Conservation (phyloP, 768 basidiomycete genomes). For the Lactarius hengduanensis region DNA sequence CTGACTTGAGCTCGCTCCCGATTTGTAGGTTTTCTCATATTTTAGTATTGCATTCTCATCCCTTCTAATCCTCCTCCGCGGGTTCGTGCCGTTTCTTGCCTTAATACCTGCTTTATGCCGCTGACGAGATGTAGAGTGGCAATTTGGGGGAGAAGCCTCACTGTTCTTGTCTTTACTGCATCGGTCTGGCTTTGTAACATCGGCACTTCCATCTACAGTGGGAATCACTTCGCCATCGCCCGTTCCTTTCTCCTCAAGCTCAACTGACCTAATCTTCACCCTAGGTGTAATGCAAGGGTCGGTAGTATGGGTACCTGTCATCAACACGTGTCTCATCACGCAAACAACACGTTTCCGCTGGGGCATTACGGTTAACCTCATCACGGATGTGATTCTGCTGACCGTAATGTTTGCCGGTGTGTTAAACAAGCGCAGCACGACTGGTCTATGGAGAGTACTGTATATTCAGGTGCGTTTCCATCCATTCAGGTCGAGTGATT, state of each 20-base stretch:
- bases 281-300: not conserved
- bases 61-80: slow-evolving; percentile 13
- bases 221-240: not conserved
- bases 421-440: slow-evolving; percentile 9
- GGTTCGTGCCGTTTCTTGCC: not conserved
- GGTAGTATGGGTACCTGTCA: not conserved
- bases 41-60: slow-evolving; percentile 11
- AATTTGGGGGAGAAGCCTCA: slow-evolving; percentile 10
- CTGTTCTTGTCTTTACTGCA: not conserved
- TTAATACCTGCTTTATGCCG: not conserved
- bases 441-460: slow-evolving; percentile 16
- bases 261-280: not conserved
- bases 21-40: slow-evolving; percentile 3
- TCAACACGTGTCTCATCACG: not conserved
- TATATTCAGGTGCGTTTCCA: slow-evolving; percentile 9
- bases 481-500: not conserved
- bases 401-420: slow-evolving; percentile 7
- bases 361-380: slow-evolving; percentile 11
- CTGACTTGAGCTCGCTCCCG: not conserved
- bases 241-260: not conserved
- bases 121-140: slow-evolving; percentile 3
- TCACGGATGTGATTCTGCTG: not conserved
- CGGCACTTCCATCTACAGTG: slow-evolving; percentile 4
- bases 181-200: slow-evolving; percentile 6
- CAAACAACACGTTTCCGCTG: not conserved